Evolutionary conservation across 768 basidiomycete species (phyloP).

Genomic region (Mycena haematopus): DNA sequence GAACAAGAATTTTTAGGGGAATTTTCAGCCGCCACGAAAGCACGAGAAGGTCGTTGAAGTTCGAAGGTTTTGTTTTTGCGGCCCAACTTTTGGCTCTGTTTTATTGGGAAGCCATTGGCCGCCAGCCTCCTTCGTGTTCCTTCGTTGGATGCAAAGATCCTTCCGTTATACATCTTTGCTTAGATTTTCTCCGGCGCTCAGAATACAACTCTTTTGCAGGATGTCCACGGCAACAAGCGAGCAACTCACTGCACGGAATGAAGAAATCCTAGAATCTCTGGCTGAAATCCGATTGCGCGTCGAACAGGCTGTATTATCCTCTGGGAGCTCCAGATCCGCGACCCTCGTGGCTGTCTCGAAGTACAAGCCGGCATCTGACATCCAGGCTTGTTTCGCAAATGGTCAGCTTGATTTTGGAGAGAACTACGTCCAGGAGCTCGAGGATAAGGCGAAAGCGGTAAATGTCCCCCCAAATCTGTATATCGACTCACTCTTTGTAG

Average conservation of each 20-base stretch:
- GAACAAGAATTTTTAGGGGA: background rate
- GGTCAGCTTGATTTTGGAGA: constrained; percentile 95
- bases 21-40: background rate
- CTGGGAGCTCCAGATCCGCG: constrained; percentile 27
- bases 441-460: constrained; percentile 81
- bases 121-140: no score
- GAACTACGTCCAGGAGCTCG: constrained; percentile 95
- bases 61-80: no score
- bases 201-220: background rate
- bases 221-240: constrained; percentile 12
- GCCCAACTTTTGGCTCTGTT: background rate
- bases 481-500: constrained; percentile 44
- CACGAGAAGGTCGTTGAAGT: no score
- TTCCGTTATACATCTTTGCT: background rate
- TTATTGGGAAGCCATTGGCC: no score
- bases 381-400: constrained; percentile 79
- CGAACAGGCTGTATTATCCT: constrained; percentile 30
- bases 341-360: constrained; percentile 91
- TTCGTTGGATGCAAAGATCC: background rate
- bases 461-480: constrained; percentile 30
- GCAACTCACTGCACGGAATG: constrained; percentile 37
- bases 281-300: constrained; percentile 59
- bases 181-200: background rate
- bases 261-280: constrained; percentile 62
- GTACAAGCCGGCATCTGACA: constrained; percentile 87